These are phyloP conservation scores for Aspergillus sp. DNA, from an alignment of 2,329 filamentous ascomycete species.

Conservation along the genomic window DNA sequence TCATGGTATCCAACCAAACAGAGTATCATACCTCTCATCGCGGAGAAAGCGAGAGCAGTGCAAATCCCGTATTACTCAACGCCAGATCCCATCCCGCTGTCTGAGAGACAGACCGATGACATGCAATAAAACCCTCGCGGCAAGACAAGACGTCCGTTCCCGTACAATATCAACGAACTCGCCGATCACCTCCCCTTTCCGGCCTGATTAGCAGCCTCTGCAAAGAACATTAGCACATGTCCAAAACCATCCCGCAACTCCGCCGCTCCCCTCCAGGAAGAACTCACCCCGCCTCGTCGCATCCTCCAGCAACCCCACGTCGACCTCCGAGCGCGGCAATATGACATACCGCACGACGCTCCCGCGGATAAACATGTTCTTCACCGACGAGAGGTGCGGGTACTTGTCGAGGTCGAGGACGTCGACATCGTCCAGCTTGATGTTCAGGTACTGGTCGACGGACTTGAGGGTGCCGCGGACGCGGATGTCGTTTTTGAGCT, in stretches of 20 bases:
- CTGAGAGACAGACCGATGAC: no score
- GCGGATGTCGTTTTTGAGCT: conserved; percentile 98
- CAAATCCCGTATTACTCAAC: no score
- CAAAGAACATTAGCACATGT: conserved; percentile 10
- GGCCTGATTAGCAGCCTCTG: no score
- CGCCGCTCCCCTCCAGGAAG: conserved; percentile 2
- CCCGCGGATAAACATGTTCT: conserved; percentile 91
- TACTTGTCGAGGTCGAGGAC: conserved; percentile 92
- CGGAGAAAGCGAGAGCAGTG: no score
- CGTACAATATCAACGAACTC: no score
- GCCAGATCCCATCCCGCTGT: no score
- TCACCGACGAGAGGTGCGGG: conserved; percentile 81
- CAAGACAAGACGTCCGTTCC: no score
- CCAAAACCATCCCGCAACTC: background rate
- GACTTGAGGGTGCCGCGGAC: conserved; percentile 93
- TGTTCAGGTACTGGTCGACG: conserved; percentile 98
- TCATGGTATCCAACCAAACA: no score
- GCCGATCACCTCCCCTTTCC: no score
- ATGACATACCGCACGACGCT: conserved; percentile 91
- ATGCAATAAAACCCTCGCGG: no score
- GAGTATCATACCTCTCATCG: no score
- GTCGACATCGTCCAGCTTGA: conserved; percentile 92
- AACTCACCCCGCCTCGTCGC: conserved; percentile 70
- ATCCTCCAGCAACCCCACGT: conserved; percentile 80
- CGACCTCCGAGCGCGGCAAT: conserved; percentile 70